Evolutionary conservation across 2,329 filamentous ascomycete genomes (phyloP).

Genomic region (Fusarium solani-melongenae): DNA sequence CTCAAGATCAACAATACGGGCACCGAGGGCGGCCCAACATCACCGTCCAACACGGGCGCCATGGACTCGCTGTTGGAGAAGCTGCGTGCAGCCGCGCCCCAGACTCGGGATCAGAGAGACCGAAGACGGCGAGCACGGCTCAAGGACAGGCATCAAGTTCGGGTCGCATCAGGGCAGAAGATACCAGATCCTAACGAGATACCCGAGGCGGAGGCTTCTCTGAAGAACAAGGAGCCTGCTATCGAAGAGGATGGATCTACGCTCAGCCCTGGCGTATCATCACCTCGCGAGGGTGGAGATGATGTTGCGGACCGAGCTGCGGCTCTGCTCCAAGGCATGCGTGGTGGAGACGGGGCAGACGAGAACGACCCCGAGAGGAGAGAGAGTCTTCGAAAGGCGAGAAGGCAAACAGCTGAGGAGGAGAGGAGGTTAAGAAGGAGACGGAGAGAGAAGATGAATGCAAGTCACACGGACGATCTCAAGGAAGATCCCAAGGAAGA

Average conservation of each 20-base stretch:
- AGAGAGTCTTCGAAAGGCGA: constrained; percentile 68
- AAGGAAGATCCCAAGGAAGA: constrained; percentile 39
- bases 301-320: constrained; percentile 90
- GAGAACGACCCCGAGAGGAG: constrained; percentile 62
- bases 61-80: constrained; percentile 98
- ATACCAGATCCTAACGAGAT: constrained; percentile 77
- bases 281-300: constrained; percentile 64
- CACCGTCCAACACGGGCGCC: constrained; percentile 82
- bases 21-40: constrained; percentile 64
- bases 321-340: constrained; percentile 84
- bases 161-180: constrained; percentile 88
- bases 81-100: constrained; percentile 89
- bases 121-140: constrained; percentile 86
- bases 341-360: constrained; percentile 71
- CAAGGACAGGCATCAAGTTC: constrained; percentile 90
- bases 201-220: constrained; percentile 62
- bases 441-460: constrained; percentile 69
- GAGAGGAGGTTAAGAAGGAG: constrained; percentile 76
- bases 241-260: constrained; percentile 62
- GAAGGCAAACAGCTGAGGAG: constrained; percentile 81
- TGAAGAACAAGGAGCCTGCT: constrained; percentile 49
- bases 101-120: constrained; percentile 89
- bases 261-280: constrained; percentile 62
- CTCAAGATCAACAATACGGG: constrained; percentile 68
- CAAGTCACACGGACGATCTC: constrained; percentile 46